Base-by-base conservation (phyloP, 2,329 filamentous ascomycete species). In the Gremmenia infestans region DNA sequence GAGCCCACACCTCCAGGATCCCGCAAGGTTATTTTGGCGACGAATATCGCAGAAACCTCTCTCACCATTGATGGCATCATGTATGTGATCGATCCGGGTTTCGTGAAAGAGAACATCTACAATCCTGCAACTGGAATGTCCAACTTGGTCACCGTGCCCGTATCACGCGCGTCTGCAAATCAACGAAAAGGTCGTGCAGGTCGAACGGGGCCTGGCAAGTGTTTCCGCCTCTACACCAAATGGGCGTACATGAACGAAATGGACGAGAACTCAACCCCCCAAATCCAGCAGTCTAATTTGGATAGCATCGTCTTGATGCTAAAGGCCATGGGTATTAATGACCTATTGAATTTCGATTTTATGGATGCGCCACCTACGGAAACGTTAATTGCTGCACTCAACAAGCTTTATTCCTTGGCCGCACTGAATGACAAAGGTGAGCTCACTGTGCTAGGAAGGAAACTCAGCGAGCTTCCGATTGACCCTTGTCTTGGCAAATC, bases 111-210 rank as follows among this genome's bases (percentile, higher is more conserved):
- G 69, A 99, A 99, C 71, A 94, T 99, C 4, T 99, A 97, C 74
- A 99, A 99, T 67, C 92, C 94, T 6, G 88, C 91, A 52, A 97
- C 99, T 91, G 94, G 94, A 55, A 99, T 99, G 94, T 95, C 99
- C 68, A 97, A 93, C 0, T 81, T 99, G 14, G 94, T 97, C 68
- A 96, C 99, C 63, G 97, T 95, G 0, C 94, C 94, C 0, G 95
- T 99, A 52, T 97, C 92, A 2, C 94, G 99, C 71, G 94, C 94
- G 63, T 99, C 99, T 71, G 88, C 91, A 4, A 91, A 89, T 4
- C 94, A 99, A 70, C 85, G 94, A 67, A 93, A 94, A 42, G 94
- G 94, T 56, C 89, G 94, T 70, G 94, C 94, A 43, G 94, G 94
- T 17, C 84, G 94, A 65, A 99, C 95, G 7, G 94, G 94, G 0